Conservation (phyloP, 306 rosid species). For the Gastrolobium bilobum region DNA sequence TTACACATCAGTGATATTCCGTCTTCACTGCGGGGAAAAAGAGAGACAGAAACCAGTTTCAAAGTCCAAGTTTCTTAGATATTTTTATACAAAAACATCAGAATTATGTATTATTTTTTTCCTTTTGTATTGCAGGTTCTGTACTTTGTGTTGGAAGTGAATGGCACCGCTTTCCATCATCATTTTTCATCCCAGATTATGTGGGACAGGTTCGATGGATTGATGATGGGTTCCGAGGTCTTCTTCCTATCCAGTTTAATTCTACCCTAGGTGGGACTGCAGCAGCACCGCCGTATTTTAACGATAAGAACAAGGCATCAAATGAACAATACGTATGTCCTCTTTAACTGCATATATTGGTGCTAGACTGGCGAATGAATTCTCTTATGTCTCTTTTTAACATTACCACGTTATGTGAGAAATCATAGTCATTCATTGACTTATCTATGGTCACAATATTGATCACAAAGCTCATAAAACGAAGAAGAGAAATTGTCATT, state of each 20-base stretch:
- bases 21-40: neutral
- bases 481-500: no score
- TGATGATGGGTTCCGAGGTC: slow-evolving; percentile 94
- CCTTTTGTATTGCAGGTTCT: slow-evolving; percentile 66
- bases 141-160: slow-evolving; percentile 93
- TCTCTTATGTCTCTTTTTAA: no score
- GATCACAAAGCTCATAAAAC: no score
- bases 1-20: neutral
- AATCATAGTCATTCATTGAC: no score
- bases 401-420: no score
- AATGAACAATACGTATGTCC: slow-evolving; percentile 76
- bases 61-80: neutral
- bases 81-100: slow-evolving; percentile 6
- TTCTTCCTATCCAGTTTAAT: slow-evolving; percentile 91
- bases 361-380: neutral
- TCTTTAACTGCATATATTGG: neutral
- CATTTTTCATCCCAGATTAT: slow-evolving; percentile 84
- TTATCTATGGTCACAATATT: no score
- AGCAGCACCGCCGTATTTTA: slow-evolving; percentile 85
- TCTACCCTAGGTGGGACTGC: slow-evolving; percentile 96
- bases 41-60: neutral
- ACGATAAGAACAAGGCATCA: slow-evolving; percentile 86
- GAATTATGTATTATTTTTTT: neutral
- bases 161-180: slow-evolving; percentile 97
- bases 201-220: slow-evolving; percentile 90